These are phyloP conservation scores for Albophoma yamanashiensis DNA, from an alignment of 2,329 filamentous ascomycete genomes.

Conservation along the genomic window DNA sequence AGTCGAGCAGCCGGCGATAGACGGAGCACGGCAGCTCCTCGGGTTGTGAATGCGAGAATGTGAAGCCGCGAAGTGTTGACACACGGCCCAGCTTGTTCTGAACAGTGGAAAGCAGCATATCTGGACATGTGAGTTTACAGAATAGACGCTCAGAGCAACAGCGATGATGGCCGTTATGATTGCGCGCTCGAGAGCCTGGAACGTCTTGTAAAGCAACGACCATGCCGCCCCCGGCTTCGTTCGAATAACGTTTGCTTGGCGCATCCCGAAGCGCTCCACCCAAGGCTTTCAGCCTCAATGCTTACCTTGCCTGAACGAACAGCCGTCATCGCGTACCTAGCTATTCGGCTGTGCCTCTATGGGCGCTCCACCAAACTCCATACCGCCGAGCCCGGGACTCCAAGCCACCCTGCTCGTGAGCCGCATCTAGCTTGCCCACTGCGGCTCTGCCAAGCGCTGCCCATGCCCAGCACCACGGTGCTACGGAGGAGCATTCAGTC, in stretches of 20 bases:
- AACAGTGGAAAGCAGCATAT: not conserved
- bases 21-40: constrained; percentile 4
- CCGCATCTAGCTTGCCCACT: too few relatives aligned
- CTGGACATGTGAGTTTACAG: not conserved
- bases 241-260: not conserved
- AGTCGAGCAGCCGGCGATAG: constrained; percentile 7
- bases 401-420: not conserved
- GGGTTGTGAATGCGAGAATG: not conserved
- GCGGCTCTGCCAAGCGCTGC: too few relatives aligned
- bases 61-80: not conserved
- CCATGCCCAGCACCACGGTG: not conserved
- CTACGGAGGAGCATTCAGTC: not conserved
- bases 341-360: not conserved
- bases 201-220: not conserved
- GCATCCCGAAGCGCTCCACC: not conserved
- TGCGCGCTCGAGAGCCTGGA: not conserved
- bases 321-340: not conserved
- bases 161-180: not conserved
- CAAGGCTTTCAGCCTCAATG: not conserved
- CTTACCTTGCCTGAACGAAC: not conserved
- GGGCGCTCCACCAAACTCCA: not conserved
- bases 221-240: not conserved
- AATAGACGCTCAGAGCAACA: not conserved
- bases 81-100: not conserved
- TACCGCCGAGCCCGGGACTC: not conserved